Conservation (phyloP, 2,329 filamentous ascomycete genomes). For the Lasiodiplodia gonubiensis region DNA sequence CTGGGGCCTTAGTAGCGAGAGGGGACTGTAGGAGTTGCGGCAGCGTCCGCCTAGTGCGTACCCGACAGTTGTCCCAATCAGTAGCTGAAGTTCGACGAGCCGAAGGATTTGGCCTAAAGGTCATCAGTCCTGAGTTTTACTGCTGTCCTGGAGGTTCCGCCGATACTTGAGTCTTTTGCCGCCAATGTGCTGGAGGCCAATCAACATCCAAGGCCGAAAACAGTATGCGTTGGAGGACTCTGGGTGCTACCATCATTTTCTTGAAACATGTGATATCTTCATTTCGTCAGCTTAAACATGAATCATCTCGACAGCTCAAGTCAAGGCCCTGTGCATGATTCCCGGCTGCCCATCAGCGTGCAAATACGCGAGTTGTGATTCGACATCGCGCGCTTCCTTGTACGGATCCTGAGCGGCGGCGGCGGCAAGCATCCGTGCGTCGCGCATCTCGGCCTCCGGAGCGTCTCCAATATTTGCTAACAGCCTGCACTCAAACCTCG, state of each 20-base stretch:
- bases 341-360: background rate
- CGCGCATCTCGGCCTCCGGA: constrained; percentile 12
- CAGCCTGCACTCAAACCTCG: constrained; percentile 7
- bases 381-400: constrained; percentile 10
- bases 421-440: constrained; percentile 10
- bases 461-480: constrained; percentile 25
- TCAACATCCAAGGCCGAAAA: background rate
- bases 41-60: background rate
- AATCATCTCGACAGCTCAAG: background rate
- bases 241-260: background rate
- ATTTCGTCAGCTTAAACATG: background rate
- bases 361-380: constrained; percentile 25
- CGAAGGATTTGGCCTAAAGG: background rate
- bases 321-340: background rate
- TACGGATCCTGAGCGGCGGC: constrained; percentile 2
- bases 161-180: background rate
- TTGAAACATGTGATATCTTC: background rate
- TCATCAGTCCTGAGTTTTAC: background rate
- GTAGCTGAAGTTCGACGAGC: background rate
- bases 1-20: too few species aligned
- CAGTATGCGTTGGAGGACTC: background rate
- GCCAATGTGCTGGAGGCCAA: background rate
- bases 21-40: background rate
- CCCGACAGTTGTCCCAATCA: background rate
- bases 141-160: background rate